Conservation (phyloP, 179 eudicot genomes). For the Spergularia azorica region DNA sequence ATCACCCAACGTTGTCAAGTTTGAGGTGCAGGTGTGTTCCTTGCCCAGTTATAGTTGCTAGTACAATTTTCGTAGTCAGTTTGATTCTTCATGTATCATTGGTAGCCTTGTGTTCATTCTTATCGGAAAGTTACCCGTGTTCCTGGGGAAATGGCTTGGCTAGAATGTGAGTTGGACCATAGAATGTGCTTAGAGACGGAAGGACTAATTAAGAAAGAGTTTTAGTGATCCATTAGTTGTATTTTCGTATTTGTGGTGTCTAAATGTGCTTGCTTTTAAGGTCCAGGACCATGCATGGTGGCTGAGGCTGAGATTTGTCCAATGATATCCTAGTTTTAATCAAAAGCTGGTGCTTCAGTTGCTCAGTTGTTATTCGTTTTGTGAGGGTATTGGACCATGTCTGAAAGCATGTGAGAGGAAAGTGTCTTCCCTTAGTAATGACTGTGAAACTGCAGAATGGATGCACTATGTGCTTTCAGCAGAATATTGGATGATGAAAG, state of each 20-base stretch:
- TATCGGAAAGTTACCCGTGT: neutral
- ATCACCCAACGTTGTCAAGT: constrained; percentile 70
- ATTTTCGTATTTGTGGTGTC: neutral
- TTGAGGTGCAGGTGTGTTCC: constrained; percentile 80
- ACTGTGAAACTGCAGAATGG: neutral
- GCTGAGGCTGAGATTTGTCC: no score
- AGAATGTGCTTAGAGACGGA: neutral
- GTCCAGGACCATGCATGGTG: neutral
- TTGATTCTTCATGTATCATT: neutral
- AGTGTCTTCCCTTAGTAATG: neutral
- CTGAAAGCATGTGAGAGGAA: neutral
- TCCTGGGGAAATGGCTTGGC: neutral
- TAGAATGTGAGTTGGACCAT: neutral
- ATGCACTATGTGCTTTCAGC: no score
- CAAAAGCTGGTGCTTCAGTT: neutral
- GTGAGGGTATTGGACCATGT: neutral
- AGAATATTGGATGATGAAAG: no score
- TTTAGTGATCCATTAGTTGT: neutral
- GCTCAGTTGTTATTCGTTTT: neutral
- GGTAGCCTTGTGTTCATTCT: neutral
- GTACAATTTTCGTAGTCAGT: neutral
- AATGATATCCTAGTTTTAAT: no score
- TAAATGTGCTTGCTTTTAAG: neutral
- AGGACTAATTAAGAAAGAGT: neutral
- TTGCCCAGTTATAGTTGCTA: neutral